Conservation (phyloP, 2,329 filamentous ascomycete genomes). For the Calonectria montana region DNA sequence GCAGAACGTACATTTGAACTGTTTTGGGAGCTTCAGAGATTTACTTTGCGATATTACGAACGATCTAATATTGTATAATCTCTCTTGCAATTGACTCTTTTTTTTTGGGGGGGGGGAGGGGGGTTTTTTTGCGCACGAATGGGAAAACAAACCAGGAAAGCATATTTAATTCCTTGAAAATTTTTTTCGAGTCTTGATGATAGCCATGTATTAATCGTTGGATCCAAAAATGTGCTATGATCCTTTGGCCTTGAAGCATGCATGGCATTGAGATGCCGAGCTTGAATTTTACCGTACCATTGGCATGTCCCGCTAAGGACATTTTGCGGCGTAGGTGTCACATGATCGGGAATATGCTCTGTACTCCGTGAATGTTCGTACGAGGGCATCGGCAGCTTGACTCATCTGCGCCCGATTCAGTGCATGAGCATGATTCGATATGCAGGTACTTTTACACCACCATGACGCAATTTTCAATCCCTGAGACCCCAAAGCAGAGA, state of each 20-base stretch:
- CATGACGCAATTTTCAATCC: not conserved
- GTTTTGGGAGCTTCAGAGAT: not conserved
- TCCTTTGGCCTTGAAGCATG: not conserved
- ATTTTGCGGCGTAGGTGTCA: not conserved
- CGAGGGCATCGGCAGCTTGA: not conserved
- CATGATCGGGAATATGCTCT: not conserved
- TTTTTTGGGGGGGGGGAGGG: not conserved
- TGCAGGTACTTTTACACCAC: not conserved
- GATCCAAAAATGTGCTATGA: not conserved
- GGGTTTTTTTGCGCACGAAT: not conserved
- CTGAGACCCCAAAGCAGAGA: not conserved
- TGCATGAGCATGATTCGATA: not conserved
- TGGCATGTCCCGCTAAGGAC: not conserved
- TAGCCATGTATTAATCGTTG: not conserved
- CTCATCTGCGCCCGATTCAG: not conserved
- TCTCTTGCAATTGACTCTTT: not conserved
- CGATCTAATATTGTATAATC: not conserved
- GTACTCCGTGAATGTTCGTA: not conserved
- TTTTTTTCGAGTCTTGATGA: not conserved
- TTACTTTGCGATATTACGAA: not conserved
- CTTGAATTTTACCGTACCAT: not conserved
- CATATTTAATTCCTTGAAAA: too few species aligned
- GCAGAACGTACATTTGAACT: not conserved
- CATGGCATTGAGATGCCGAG: not conserved
- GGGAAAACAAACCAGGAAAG: not conserved